Conservation (phyloP, 768 basidiomycete genomes). For the Suillus cothurnatus region DNA sequence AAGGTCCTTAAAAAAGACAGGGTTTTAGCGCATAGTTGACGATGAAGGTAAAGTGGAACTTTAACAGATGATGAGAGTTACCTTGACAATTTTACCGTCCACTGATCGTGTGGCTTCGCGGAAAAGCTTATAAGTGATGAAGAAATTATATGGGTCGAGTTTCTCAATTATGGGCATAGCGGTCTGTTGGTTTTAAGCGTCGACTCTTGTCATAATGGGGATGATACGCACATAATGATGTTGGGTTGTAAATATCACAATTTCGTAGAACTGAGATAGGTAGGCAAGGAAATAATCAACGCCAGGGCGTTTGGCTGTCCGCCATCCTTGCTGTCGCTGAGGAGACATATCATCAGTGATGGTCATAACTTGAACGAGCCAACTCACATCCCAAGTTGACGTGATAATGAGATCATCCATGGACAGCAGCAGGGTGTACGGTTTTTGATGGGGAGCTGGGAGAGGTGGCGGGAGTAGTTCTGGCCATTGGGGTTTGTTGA, state of each 20-base stretch:
- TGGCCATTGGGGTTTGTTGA: slow-evolving; percentile 92
- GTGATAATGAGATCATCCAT: slow-evolving; percentile 91
- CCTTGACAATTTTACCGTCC: slow-evolving; percentile 86
- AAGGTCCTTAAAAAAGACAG: slow-evolving; percentile 59
- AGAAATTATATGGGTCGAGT: slow-evolving; percentile 91
- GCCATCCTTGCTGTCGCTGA: slow-evolving; percentile 92
- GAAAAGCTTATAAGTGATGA: slow-evolving; percentile 87
- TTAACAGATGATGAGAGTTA: slow-evolving; percentile 25
- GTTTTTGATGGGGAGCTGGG: slow-evolving; percentile 81
- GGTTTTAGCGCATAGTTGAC: background rate
- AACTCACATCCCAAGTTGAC: slow-evolving; percentile 93
- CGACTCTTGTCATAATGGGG: slow-evolving; percentile 6
- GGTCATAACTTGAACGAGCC: background rate
- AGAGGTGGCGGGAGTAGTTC: slow-evolving; percentile 89
- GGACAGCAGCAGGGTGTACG: slow-evolving; percentile 89
- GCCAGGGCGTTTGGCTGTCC: slow-evolving; percentile 96
- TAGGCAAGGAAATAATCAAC: slow-evolving; percentile 98
- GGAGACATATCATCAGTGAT: background rate
- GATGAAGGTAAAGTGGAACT: no score
- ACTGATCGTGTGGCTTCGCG: slow-evolving; percentile 86
- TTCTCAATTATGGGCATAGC: slow-evolving; percentile 88
- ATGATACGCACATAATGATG: slow-evolving; percentile 75
- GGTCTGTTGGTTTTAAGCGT: slow-evolving; percentile 53
- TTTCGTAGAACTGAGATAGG: slow-evolving; percentile 96
- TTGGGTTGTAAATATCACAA: slow-evolving; percentile 94